These are phyloP conservation scores for Fusarium penzigii DNA, from an alignment of 2,329 filamentous ascomycete species.

Conservation along the genomic window DNA sequence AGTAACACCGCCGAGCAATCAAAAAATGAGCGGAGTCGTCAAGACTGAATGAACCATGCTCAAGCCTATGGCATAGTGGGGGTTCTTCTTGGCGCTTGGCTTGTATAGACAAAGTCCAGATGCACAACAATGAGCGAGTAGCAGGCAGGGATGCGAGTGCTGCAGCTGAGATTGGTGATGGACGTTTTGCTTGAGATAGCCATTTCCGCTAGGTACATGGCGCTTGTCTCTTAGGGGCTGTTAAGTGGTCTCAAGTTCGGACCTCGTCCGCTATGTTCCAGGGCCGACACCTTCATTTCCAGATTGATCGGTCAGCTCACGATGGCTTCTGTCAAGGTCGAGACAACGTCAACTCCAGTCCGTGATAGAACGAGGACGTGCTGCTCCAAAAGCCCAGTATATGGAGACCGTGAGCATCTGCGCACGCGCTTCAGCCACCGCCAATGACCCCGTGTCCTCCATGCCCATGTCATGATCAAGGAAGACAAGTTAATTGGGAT, in stretches of 20 bases:
- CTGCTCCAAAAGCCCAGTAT: constrained; percentile 11
- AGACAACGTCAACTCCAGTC: too few relatives aligned
- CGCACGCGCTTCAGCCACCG: constrained; percentile 18
- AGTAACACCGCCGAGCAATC: constrained; percentile 21
- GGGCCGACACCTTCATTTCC: neutral
- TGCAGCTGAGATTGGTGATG: constrained; percentile 32
- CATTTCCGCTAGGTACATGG: constrained; percentile 20
- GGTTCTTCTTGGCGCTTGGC: constrained; percentile 24
- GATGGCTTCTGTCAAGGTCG: too few relatives aligned
- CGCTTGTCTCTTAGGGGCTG: constrained; percentile 19
- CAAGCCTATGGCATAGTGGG: constrained; percentile 24
- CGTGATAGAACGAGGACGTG: too few relatives aligned
- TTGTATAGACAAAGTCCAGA: constrained; percentile 19
- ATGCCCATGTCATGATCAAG: constrained; percentile 23
- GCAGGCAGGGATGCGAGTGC: constrained; percentile 25
- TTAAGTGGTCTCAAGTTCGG: constrained; percentile 7
- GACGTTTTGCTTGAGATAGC: constrained; percentile 19
- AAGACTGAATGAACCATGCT: constrained; percentile 11
- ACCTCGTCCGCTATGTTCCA: neutral
- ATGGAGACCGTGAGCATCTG: constrained; percentile 5
- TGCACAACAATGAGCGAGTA: constrained; percentile 23
- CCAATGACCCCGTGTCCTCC: constrained; percentile 17
- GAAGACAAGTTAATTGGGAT: constrained; percentile 15
- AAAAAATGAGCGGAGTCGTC: constrained; percentile 25
- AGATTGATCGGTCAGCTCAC: constrained; percentile 2